Conservation (phyloP, 2,329 filamentous ascomycete genomes). For the Cladosporium halotolerans region DNA sequence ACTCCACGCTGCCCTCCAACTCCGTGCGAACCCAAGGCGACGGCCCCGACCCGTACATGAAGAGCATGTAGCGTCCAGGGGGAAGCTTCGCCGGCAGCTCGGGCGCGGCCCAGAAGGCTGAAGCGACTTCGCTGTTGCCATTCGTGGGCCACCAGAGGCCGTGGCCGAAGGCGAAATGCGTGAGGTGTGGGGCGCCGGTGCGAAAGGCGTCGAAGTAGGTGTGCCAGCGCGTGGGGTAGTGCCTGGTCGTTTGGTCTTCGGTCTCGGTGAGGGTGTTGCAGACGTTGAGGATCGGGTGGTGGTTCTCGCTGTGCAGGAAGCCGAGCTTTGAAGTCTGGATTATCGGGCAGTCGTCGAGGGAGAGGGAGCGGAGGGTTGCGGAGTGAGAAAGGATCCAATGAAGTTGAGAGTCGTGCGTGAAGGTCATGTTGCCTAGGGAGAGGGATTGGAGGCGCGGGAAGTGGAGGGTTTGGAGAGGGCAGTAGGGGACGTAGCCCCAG, state of each 20-base stretch:
- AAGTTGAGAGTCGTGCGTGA: slow-evolving; percentile 42
- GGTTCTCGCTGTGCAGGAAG: neutral
- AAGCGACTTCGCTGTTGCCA: neutral
- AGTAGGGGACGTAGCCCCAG: slow-evolving; percentile 38
- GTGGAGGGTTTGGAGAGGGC: slow-evolving; percentile 30
- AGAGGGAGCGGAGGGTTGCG: slow-evolving; percentile 35
- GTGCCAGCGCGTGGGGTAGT: slow-evolving; percentile 13
- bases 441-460: slow-evolving; percentile 39
- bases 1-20: neutral
- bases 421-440: slow-evolving; percentile 36
- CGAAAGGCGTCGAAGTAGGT: slow-evolving; percentile 5
- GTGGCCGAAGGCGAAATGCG: slow-evolving; percentile 10
- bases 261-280: neutral
- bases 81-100: neutral
- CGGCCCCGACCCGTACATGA: neutral
- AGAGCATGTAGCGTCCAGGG: neutral
- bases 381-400: slow-evolving; percentile 41
- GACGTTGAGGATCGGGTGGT: neutral
- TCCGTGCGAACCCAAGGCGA: neutral
- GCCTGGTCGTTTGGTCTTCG: neutral
- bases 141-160: neutral
- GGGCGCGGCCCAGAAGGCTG: neutral
- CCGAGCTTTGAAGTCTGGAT: neutral
- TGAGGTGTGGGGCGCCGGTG: neutral
- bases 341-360: slow-evolving; percentile 38